Conservation (phyloP, 1,284 basidiomycete species). For the Stygiomarasmius scandens region DNA sequence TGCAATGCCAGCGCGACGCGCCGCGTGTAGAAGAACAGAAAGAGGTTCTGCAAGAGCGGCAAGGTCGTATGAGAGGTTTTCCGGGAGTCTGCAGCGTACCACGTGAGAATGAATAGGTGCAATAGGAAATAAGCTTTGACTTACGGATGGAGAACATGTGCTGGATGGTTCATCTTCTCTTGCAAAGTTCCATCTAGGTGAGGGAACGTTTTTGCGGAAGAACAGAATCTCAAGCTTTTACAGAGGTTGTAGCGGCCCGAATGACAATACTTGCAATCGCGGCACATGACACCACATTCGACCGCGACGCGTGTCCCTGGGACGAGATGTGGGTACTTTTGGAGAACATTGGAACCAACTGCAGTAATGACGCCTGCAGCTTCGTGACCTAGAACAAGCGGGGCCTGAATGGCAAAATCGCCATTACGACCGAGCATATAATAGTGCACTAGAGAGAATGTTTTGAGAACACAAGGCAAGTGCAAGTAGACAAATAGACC, state of each 20-base stretch:
- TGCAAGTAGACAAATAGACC: slow-evolving; percentile 30
- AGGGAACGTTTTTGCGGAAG: slow-evolving; percentile 88
- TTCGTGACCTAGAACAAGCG: slow-evolving; percentile 92
- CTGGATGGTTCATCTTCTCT: slow-evolving; percentile 86
- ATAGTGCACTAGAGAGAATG: slow-evolving; percentile 72
- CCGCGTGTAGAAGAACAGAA: slow-evolving; percentile 86
- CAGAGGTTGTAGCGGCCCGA: slow-evolving; percentile 95
- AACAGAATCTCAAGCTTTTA: slow-evolving; percentile 85
- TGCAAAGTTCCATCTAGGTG: slow-evolving; percentile 93
- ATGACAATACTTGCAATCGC: slow-evolving; percentile 64
- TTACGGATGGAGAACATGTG: slow-evolving; percentile 83
- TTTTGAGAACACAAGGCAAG: slow-evolving; percentile 6
- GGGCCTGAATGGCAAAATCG: slow-evolving; percentile 83
- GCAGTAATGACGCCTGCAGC: slow-evolving; percentile 82
- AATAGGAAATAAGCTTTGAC: slow-evolving; percentile 34
- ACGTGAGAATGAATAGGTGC: background rate
- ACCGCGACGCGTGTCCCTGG: slow-evolving; percentile 92
- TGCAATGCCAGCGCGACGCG: slow-evolving; percentile 66
- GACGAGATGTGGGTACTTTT: slow-evolving; percentile 44
- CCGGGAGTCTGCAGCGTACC: slow-evolving; percentile 65
- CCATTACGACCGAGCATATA: slow-evolving; percentile 89
- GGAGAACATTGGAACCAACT: slow-evolving; percentile 65
- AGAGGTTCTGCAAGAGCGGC: slow-evolving; percentile 92
- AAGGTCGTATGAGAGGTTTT: slow-evolving; percentile 72
- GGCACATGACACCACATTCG: slow-evolving; percentile 91